phyloP scores from a whole-genome alignment of 768 basidiomycete genomes.

The Austroboletus eburneus region DNA sequence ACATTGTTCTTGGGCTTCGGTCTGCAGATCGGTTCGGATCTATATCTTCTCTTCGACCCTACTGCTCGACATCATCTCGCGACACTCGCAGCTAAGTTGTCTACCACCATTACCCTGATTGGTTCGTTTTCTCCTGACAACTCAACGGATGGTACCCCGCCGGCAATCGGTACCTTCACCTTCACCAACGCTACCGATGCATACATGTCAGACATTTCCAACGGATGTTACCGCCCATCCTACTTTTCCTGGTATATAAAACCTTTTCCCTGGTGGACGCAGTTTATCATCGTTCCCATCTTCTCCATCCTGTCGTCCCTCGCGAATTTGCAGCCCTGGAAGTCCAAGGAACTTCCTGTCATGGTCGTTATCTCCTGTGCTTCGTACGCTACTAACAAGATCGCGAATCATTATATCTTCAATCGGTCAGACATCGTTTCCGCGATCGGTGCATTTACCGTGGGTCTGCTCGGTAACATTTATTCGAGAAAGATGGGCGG shows the following conservation, averaged over 20 bases:
- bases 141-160: constrained; percentile 38
- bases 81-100: constrained; percentile 47
- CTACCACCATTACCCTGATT: constrained; percentile 47
- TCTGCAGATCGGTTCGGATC: constrained; percentile 77
- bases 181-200: constrained; percentile 54
- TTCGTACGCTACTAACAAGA: constrained; percentile 74
- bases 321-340: constrained; percentile 73
- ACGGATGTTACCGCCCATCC: constrained; percentile 69
- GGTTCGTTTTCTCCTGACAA: constrained; percentile 68
- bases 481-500: constrained; percentile 82
- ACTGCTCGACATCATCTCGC: constrained; percentile 49
- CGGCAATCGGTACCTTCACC: constrained; percentile 59
- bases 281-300: constrained; percentile 70
- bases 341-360: constrained; percentile 65
- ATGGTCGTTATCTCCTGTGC: constrained; percentile 85
- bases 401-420: constrained; percentile 82
- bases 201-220: constrained; percentile 44
- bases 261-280: constrained; percentile 74
- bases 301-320: constrained; percentile 72
- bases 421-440: constrained; percentile 81
- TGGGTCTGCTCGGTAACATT: constrained; percentile 72
- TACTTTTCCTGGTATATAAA: constrained; percentile 74
- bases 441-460: constrained; percentile 80
- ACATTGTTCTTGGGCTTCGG: constrained; percentile 83
- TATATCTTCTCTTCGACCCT: constrained; percentile 69